Conservation (phyloP, 176 grass and related monocot species). For the Saccharum spontaneum region DNA sequence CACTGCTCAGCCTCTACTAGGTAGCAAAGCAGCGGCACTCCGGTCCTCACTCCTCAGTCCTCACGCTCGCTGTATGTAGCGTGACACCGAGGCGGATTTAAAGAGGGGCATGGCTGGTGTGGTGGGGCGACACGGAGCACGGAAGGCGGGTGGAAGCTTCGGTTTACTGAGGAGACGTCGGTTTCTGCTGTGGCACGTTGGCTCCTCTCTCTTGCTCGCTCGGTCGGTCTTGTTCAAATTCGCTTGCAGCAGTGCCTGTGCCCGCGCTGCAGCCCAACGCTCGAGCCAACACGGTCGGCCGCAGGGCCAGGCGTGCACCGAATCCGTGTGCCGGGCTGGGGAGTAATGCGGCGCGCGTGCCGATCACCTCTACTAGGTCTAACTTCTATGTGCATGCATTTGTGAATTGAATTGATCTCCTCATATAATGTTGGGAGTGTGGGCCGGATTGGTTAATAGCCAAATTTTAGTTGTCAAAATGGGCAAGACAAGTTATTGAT, state of each 20-base stretch:
- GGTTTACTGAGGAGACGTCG: not conserved
- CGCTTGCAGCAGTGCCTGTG: not conserved
- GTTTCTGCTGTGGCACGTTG: not conserved
- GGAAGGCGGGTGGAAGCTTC: slow-evolving; percentile 5
- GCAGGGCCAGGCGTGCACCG: not conserved
- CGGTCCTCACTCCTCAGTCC: not conserved
- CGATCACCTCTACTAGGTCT: not conserved
- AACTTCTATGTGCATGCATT: not conserved
- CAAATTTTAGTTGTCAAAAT: too few relatives aligned
- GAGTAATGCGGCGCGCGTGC: not conserved
- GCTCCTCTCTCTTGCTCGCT: not conserved
- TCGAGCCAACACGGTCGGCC: not conserved
- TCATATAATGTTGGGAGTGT: not conserved
- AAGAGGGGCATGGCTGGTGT: not conserved
- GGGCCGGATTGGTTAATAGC: too few relatives aligned
- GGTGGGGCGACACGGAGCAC: not conserved
- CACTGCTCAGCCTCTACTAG: not conserved
- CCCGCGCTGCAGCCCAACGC: not conserved
- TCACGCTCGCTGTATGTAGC: not conserved
- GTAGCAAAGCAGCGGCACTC: not conserved
- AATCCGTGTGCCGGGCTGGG: not conserved
- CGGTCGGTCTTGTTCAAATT: not conserved
- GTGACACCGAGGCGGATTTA: not conserved
- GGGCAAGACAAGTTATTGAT: too few relatives aligned
- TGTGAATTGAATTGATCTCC: not conserved